phyloP scores from a whole-genome alignment of 345 rosid genomes.

The Punica granatum region DNA sequence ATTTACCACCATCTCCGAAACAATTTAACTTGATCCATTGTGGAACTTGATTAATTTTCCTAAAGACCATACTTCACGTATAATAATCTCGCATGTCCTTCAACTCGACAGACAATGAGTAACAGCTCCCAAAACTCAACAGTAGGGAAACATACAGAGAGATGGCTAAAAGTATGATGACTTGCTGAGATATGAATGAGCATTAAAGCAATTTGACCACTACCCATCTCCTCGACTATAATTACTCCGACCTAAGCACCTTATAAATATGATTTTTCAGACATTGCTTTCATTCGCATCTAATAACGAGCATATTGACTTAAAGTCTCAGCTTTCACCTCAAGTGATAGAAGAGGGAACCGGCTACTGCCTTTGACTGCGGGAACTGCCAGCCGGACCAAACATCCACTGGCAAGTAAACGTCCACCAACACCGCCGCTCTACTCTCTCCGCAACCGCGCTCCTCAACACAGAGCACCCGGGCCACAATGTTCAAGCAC shows the following conservation, averaged over 20 bases:
- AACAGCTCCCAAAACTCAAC: too few relatives aligned
- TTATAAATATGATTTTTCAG: background rate
- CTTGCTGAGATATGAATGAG: background rate
- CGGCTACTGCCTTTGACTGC: constrained; percentile 43
- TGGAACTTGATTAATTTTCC: background rate
- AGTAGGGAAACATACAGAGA: too few relatives aligned
- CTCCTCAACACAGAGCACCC: constrained; percentile 34
- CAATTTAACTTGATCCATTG: background rate
- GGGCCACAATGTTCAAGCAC: constrained; percentile 46
- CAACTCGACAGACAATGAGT: background rate
- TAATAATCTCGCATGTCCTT: background rate
- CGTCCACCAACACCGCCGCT: constrained; percentile 68
- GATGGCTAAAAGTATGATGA: too few relatives aligned
- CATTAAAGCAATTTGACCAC: background rate
- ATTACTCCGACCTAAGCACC: background rate
- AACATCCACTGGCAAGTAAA: constrained; percentile 48
- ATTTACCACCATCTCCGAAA: background rate
- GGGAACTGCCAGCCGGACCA: constrained; percentile 94
- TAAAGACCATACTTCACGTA: background rate
- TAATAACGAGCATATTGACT: background rate
- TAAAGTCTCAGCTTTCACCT: constrained; percentile 31
- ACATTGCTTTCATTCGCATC: background rate
- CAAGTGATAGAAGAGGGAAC: constrained; percentile 62
- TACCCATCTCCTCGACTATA: too few relatives aligned
- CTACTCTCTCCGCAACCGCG: constrained; percentile 32